A percentile compares a stretch with the other conserved stretches of the same genome.
phyloP scores from a whole-genome alignment of 345 rosid genomes.

The Combretum micranthum region DNA sequence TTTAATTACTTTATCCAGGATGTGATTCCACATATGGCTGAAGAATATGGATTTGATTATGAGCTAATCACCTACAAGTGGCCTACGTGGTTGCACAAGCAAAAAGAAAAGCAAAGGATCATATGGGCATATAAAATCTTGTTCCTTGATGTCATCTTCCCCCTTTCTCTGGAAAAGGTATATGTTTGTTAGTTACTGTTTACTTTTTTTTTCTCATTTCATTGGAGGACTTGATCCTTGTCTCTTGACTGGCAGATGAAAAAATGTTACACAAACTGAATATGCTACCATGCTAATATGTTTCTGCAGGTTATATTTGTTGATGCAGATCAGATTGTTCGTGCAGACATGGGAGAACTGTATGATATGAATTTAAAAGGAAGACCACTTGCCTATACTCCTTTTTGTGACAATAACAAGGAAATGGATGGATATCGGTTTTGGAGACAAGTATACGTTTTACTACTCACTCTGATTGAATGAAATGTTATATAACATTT shows the following conservation, averaged over 20 bases:
- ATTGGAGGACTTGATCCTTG: too few species aligned
- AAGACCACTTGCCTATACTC: slow-evolving; percentile 97
- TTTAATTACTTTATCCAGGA: slow-evolving; percentile 41
- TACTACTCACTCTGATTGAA: background rate
- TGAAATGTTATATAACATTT: too few species aligned
- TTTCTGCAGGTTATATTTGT: slow-evolving; percentile 82
- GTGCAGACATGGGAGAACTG: slow-evolving; percentile 97
- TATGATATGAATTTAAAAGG: slow-evolving; percentile 97
- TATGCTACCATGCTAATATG: background rate
- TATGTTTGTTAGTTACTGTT: slow-evolving; percentile 5
- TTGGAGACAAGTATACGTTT: slow-evolving; percentile 75
- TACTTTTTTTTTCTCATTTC: background rate
- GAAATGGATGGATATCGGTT: slow-evolving; percentile 99
- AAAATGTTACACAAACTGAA: background rate
- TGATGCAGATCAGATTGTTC: slow-evolving; percentile 94
- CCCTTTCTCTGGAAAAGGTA: slow-evolving; percentile 94
- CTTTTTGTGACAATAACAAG: slow-evolving; percentile 93
- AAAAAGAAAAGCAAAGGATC: slow-evolving; percentile 95
- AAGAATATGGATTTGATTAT: slow-evolving; percentile 83
- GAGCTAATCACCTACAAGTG: slow-evolving; percentile 94
- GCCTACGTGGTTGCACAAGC: slow-evolving; percentile 99
- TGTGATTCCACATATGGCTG: slow-evolving; percentile 93
- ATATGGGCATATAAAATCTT: slow-evolving; percentile 99
- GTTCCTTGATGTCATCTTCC: slow-evolving; percentile 97
- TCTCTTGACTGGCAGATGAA: background rate